Evolutionary conservation across 73 alveolate genomes (phyloP).

Genomic region (Symbiodinium natans): DNA sequence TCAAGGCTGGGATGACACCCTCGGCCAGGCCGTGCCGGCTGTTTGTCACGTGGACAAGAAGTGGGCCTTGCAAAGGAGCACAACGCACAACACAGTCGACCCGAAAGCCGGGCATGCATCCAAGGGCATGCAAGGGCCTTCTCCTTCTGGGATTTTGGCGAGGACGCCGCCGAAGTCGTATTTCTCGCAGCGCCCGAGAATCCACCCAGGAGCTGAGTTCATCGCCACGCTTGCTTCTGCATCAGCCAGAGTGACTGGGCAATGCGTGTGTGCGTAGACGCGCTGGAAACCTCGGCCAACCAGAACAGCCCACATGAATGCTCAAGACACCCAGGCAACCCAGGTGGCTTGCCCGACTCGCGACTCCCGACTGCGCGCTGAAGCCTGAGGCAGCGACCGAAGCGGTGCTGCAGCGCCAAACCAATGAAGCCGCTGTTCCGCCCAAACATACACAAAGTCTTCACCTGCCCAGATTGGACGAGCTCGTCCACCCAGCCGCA

Average conservation of each 20-base stretch:
- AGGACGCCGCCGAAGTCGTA: conserved; percentile 8
- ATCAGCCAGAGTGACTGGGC: conserved; percentile 14
- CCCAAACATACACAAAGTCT: background rate
- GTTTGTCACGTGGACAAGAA: conserved; percentile 3
- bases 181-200: conserved; percentile 17
- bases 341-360: background rate
- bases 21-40: conserved; percentile 31
- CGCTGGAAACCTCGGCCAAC: conserved; percentile 11
- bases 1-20: conserved; percentile 12
- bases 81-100: no score
- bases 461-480: background rate
- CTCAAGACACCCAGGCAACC: background rate
- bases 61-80: background rate
- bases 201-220: conserved; percentile 20
- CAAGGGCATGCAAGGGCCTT: background rate
- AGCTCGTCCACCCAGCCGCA: conserved; percentile 12
- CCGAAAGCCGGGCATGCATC: background rate
- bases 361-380: no score
- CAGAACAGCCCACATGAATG: background rate
- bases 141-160: conserved; percentile 10
- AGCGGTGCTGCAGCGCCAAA: conserved; percentile 3
- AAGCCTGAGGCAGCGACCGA: background rate
- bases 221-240: conserved; percentile 3
- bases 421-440: conserved; percentile 12
- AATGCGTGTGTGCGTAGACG: conserved; percentile 9